These are phyloP conservation scores for Epichloe baconii DNA, from an alignment of 2,329 filamentous ascomycete genomes.

Conservation along the genomic window DNA sequence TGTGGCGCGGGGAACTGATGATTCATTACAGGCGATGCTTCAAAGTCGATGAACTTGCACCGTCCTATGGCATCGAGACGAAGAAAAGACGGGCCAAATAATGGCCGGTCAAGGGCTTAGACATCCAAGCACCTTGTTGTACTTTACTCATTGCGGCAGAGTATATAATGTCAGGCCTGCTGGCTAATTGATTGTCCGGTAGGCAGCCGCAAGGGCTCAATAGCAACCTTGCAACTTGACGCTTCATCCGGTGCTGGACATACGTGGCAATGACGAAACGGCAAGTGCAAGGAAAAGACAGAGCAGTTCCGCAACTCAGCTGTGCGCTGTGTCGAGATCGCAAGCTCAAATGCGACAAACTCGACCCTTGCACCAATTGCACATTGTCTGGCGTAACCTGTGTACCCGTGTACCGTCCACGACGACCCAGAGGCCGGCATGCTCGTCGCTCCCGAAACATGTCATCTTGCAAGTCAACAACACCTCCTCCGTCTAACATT, in stretches of 20 bases:
- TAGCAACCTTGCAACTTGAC: neutral
- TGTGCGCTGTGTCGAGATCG: constrained; percentile 10
- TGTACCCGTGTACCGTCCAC: constrained; percentile 8
- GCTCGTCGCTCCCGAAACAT: constrained; percentile 5
- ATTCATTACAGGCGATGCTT: neutral
- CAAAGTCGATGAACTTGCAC: neutral
- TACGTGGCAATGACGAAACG: constrained; percentile 1
- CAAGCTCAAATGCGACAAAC: constrained; percentile 13
- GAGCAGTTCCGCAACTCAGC: constrained; percentile 7
- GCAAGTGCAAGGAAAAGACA: constrained; percentile 1
- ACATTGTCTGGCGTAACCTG: constrained; percentile 6
- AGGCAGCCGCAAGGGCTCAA: neutral
- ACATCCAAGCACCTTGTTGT: no score
- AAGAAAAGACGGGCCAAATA: no score
- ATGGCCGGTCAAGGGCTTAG: no score
- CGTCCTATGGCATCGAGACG: no score
- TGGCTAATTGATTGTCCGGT: neutral
- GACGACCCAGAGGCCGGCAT: constrained; percentile 9
- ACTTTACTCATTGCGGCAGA: neutral
- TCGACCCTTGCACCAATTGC: constrained; percentile 11
- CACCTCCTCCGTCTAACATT: neutral
- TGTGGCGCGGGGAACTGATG: neutral
- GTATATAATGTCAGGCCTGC: constrained; percentile 2
- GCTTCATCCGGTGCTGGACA: neutral
- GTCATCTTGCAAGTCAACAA: constrained; percentile 2